Percentiles rank a stretch among this genome's conserved stretches.
These are phyloP conservation scores for Trichothecium roseum DNA, from an alignment of 2,329 filamentous ascomycete genomes.

Conservation along the genomic window DNA sequence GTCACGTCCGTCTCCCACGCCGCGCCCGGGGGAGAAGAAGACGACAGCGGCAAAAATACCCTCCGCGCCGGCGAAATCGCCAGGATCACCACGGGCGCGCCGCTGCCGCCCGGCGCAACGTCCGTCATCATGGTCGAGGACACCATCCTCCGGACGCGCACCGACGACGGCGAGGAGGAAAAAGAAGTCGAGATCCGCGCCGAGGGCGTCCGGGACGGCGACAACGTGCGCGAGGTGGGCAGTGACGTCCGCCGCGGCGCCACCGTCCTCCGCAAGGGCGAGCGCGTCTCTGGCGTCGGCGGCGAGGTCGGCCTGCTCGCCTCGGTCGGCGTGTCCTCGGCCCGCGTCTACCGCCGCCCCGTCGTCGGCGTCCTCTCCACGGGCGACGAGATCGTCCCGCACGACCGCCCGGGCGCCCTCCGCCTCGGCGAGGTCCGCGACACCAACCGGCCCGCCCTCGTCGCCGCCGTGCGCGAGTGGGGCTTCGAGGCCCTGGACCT, in stretches of 20 bases:
- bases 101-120: constrained; percentile 77
- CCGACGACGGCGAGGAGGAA: constrained; percentile 75
- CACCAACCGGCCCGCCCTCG: constrained; percentile 80
- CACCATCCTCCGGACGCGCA: constrained; percentile 64
- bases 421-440: constrained; percentile 80
- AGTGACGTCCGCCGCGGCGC: constrained; percentile 69
- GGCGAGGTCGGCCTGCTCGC: constrained; percentile 87
- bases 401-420: constrained; percentile 52
- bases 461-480: constrained; percentile 64
- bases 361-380: constrained; percentile 83
- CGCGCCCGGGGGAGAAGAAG: constrained; percentile 55
- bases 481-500: constrained; percentile 76
- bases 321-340: constrained; percentile 64
- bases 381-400: constrained; percentile 83
- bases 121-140: constrained; percentile 92
- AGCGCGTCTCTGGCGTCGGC: constrained; percentile 75
- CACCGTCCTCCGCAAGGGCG: constrained; percentile 63
- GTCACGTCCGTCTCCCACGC: constrained; percentile 84
- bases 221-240: constrained; percentile 86
- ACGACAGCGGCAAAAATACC: no score
- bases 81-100: constrained; percentile 89
- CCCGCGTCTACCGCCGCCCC: constrained; percentile 66
- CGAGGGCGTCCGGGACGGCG: constrained; percentile 60
- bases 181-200: constrained; percentile 80
- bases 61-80: constrained; percentile 56